These are phyloP conservation scores for Mycena maculata DNA, from an alignment of 768 basidiomycete genomes.

Conservation along the genomic window DNA sequence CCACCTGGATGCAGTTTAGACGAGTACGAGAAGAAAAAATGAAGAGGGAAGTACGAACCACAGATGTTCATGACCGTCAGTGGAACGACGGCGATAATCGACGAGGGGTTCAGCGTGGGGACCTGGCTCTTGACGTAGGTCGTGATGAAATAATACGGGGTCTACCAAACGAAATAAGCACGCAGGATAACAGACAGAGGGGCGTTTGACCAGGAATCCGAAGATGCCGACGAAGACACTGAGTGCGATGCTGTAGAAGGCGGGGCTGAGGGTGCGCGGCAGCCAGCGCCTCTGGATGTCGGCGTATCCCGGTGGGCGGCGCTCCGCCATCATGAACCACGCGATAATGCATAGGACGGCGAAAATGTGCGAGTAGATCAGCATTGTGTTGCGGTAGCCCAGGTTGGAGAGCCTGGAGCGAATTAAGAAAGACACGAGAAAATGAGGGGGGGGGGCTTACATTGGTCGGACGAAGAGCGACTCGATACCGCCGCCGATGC, in stretches of 20 bases:
- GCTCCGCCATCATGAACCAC: constrained; percentile 47
- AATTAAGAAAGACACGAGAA: background rate
- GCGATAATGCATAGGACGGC: constrained; percentile 40
- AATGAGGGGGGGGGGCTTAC: constrained; percentile 18
- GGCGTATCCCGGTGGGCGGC: constrained; percentile 28
- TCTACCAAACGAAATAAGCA: constrained; percentile 16
- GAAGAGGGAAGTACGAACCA: constrained; percentile 18
- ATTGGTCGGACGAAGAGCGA: constrained; percentile 37
- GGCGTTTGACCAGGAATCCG: constrained; percentile 34
- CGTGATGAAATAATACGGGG: constrained; percentile 39
- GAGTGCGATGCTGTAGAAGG: constrained; percentile 47
- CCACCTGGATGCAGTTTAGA: constrained; percentile 27
- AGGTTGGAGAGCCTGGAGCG: constrained; percentile 38
- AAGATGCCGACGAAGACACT: constrained; percentile 46
- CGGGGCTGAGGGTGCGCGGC: constrained; percentile 32
- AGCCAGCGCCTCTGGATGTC: constrained; percentile 38
- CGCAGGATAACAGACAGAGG: background rate
- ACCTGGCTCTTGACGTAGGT: constrained; percentile 36
- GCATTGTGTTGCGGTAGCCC: constrained; percentile 46
- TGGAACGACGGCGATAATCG: constrained; percentile 37
- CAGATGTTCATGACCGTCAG: constrained; percentile 40
- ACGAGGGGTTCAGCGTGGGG: constrained; percentile 33
- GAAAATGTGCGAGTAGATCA: constrained; percentile 44
- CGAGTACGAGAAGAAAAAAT: background rate
- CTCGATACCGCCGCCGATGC: constrained; percentile 44